A percentile compares a stretch with the other conserved stretches of the same genome.
phyloP scores from a whole-genome alignment of 371 early-diverging fungal species.

The Sanchytrium tribonematis region DNA sequence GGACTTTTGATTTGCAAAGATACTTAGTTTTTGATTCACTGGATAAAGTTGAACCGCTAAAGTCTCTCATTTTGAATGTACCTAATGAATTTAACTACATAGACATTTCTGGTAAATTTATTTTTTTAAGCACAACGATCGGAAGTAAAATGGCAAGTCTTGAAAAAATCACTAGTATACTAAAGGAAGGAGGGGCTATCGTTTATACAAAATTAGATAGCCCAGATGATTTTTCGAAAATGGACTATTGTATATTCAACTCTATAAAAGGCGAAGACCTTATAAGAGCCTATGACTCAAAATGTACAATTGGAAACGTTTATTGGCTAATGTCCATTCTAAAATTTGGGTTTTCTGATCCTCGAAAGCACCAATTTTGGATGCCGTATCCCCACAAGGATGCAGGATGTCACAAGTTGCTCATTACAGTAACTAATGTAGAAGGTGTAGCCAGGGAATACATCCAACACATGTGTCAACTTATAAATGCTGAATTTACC shows the following conservation, averaged over 20 bases:
- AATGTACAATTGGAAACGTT: neutral
- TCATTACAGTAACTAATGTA: neutral
- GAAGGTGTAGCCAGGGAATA: neutral
- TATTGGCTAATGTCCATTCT: neutral
- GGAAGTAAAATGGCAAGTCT: neutral
- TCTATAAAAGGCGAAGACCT: neutral
- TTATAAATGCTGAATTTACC: neutral
- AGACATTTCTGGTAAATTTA: neutral
- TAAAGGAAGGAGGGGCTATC: neutral
- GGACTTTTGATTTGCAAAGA: neutral
- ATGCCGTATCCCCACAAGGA: neutral
- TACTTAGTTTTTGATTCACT: neutral
- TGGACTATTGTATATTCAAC: conserved; percentile 1
- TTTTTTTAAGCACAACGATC: neutral
- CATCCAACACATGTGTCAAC: neutral
- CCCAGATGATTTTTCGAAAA: neutral
- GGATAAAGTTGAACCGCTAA: neutral
- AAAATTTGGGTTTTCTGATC: neutral
- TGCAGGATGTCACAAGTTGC: neutral
- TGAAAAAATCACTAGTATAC: neutral
- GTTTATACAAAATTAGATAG: neutral
- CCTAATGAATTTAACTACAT: neutral
- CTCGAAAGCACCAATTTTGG: neutral
- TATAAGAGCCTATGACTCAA: neutral
- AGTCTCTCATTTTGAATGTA: neutral